Base-by-base conservation (phyloP, 441 rosid genomes). In the Gossypium aridum region DNA sequence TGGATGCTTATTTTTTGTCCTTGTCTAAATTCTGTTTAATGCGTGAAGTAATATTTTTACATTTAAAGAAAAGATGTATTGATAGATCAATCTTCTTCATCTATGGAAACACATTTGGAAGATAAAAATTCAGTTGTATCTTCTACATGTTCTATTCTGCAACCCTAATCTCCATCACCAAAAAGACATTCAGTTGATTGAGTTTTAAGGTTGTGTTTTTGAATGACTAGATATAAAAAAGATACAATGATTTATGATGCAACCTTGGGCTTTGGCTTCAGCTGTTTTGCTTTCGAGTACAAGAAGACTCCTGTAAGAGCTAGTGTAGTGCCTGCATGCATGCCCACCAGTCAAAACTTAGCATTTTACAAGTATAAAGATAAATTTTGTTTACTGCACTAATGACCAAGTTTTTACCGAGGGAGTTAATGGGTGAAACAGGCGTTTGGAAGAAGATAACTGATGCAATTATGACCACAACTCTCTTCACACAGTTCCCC, bases 271-370 rank as follows among this genome's bases (percentile, higher is more conserved):
- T 81, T 77, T 26, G 80, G 84, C 74, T 84, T 83, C 70, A 80
- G 14, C 56, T 68, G 53, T 65, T 85, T 88, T 43, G 87, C 82
- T 78, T 72, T 82, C 2, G 89, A 62, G 79, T 90, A 87, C 64
- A 87, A 75, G 82, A 84, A 85, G 55, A 90, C 94, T 75, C 94
- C 94, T 26, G 83, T 82, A 26, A 90, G 84, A 75, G 92, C 90
- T 73, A 86, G 65, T 0, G 88, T 85, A 1, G 90, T 90, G 77
- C 92, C 91, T 87, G 87, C 66, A 66, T 22, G 31, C 31, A 59
- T 54, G 23, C 23, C 25, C 20, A 23, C 26, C 22, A 19, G 23
- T 8, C 3, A 56, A 57, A 57, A 12, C 12, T 57, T 7, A 56
- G 12, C 47, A 43, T 43, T 43, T 9, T 23, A 25, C 37, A 60